Evolutionary conservation across 805 yeast species (phyloP).

Genomic region (Blastobotrys chiropterorum): DNA sequence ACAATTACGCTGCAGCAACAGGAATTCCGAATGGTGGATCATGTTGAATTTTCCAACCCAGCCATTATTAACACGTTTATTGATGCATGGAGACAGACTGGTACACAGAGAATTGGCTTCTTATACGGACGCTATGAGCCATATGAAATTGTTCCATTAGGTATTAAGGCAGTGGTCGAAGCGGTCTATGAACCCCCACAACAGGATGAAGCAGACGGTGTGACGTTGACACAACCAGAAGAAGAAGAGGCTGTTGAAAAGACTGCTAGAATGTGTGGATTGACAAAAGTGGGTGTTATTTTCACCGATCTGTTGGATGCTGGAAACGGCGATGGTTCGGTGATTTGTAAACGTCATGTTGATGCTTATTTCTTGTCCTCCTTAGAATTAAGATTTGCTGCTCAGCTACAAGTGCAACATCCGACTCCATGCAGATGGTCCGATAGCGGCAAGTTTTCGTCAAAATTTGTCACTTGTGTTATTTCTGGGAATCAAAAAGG

Average conservation of each 20-base stretch:
- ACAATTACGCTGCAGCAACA: conserved; percentile 91
- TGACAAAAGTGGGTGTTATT: conserved; percentile 70
- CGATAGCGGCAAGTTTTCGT: conserved; percentile 60
- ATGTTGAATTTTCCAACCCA: conserved; percentile 81
- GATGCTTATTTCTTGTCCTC: conserved; percentile 86
- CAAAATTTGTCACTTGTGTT: conserved; percentile 90
- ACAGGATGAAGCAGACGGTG: conserved; percentile 76
- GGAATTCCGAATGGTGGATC: conserved; percentile 92
- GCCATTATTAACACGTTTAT: conserved; percentile 73
- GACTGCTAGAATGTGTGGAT: conserved; percentile 53
- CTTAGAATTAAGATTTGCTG: conserved; percentile 80
- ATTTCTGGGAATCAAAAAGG: conserved; percentile 83
- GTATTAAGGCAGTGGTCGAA: conserved; percentile 89
- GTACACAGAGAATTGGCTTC: conserved; percentile 79
- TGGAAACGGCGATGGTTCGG: conserved; percentile 82
- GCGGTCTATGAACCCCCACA: conserved; percentile 94
- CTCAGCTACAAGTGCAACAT: conserved; percentile 60
- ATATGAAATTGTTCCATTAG: conserved; percentile 82
- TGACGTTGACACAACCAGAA: conserved; percentile 51
- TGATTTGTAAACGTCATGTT: conserved; percentile 85
- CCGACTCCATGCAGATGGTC: conserved; percentile 63
- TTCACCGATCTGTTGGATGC: conserved; percentile 88
- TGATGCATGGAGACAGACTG: conserved; percentile 86
- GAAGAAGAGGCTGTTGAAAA: conserved; percentile 44
- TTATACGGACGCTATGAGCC: conserved; percentile 75